A percentile compares a stretch with the other conserved stretches of the same genome.
phyloP scores from a whole-genome alignment of 1,284 basidiomycete genomes.

The Ganoderma sinense region DNA sequence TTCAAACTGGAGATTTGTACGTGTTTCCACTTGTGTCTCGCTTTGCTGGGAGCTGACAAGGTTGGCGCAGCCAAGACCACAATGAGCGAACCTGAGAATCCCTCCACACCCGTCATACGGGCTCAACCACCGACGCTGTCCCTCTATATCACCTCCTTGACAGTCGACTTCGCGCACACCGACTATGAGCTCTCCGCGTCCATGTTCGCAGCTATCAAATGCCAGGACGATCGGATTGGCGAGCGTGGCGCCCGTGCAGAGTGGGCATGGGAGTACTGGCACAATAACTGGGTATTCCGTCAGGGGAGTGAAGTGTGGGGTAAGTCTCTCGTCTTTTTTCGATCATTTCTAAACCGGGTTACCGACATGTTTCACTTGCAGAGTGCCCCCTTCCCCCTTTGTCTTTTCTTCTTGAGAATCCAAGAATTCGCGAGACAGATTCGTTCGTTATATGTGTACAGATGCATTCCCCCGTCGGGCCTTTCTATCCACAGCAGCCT shows the following conservation, averaged over 20 bases:
- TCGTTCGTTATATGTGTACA: slow-evolving; percentile 76
- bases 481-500: slow-evolving; percentile 70
- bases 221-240: slow-evolving; percentile 65
- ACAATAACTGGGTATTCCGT: slow-evolving; percentile 70
- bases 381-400: slow-evolving; percentile 73
- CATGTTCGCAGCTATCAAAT: slow-evolving; percentile 79
- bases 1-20: slow-evolving; percentile 75
- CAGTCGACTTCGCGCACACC: slow-evolving; percentile 63
- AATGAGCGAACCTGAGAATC: slow-evolving; percentile 20
- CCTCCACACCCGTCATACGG: slow-evolving; percentile 32
- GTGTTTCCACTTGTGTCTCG: slow-evolving; percentile 22
- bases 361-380: slow-evolving; percentile 34
- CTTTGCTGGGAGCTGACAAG: neutral
- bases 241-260: slow-evolving; percentile 70
- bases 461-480: slow-evolving; percentile 71
- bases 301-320: slow-evolving; percentile 78
- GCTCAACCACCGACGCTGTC: slow-evolving; percentile 53
- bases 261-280: slow-evolving; percentile 78
- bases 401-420: slow-evolving; percentile 65
- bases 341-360: too few species aligned
- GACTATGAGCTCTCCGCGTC: slow-evolving; percentile 69
- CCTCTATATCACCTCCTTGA: slow-evolving; percentile 71
- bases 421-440: slow-evolving; percentile 63
- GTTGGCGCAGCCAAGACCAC: slow-evolving; percentile 28
- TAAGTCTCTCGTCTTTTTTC: slow-evolving; percentile 38